phyloP scores from a whole-genome alignment of 1,284 basidiomycete species.

The Lentinula novae-zelandiae region DNA sequence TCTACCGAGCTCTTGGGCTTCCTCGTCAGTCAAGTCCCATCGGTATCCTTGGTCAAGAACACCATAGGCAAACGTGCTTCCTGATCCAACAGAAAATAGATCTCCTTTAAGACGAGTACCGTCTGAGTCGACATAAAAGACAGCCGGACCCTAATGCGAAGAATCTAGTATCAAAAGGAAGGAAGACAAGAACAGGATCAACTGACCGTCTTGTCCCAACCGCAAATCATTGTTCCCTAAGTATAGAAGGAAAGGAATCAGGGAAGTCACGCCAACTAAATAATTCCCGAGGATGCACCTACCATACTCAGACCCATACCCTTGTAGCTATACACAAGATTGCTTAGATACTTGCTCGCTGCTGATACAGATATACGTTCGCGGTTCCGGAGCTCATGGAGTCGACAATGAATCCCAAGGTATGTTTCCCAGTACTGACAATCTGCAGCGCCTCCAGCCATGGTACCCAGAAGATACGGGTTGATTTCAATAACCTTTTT shows the following conservation, averaged over 20 bases:
- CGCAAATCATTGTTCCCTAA: slow-evolving; percentile 99
- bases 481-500: slow-evolving; percentile 99
- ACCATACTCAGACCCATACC: slow-evolving; percentile 99
- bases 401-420: slow-evolving; percentile 94
- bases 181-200: neutral
- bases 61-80: slow-evolving; percentile 98
- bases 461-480: slow-evolving; percentile 95
- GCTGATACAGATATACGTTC: slow-evolving; percentile 99
- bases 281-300: neutral
- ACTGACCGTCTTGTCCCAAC: slow-evolving; percentile 97
- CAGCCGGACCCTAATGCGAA: slow-evolving; percentile 73
- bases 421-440: slow-evolving; percentile 99
- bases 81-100: slow-evolving; percentile 97
- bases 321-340: slow-evolving; percentile 98
- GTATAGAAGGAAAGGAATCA: slow-evolving; percentile 8
- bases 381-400: slow-evolving; percentile 96
- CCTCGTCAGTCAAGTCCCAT: slow-evolving; percentile 92
- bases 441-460: slow-evolving; percentile 98
- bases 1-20: slow-evolving; percentile 92
- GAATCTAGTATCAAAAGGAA: slow-evolving; percentile 1
- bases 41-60: slow-evolving; percentile 95
- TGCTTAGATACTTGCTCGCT: slow-evolving; percentile 96
- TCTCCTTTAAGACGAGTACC: slow-evolving; percentile 95
- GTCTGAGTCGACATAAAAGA: slow-evolving; percentile 99
- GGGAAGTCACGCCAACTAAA: slow-evolving; percentile 19